A percentile compares a stretch with the other conserved stretches of the same genome.
Conservation (phyloP, 306 rosid genomes). For the Mimosa bimucronata region DNA sequence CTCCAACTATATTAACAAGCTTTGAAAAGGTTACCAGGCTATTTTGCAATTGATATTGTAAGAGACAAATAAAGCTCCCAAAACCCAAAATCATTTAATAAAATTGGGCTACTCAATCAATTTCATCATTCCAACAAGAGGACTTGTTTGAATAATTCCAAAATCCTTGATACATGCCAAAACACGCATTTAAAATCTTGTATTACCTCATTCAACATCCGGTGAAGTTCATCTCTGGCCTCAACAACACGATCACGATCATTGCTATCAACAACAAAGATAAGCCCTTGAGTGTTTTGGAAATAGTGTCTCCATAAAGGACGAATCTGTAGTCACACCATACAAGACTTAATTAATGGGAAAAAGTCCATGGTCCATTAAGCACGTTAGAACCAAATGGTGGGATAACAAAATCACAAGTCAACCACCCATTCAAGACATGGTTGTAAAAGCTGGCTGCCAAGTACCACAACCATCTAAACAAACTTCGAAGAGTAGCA, state of each 20-base stretch:
- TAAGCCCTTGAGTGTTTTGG: conserved; percentile 50
- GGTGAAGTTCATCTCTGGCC: conserved; percentile 50
- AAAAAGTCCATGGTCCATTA: neutral
- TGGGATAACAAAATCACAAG: neutral
- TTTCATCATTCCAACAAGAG: neutral
- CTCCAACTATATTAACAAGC: too few relatives aligned
- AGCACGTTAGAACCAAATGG: conserved; percentile 8
- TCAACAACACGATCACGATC: conserved; percentile 51
- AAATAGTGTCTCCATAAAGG: conserved; percentile 52
- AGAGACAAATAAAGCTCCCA: neutral
- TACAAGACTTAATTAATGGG: conserved; percentile 3
- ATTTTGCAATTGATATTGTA: conserved; percentile 3
- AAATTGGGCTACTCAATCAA: neutral
- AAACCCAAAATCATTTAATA: neutral
- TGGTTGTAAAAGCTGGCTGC: neutral
- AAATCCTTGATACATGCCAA: neutral
- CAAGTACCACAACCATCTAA: neutral
- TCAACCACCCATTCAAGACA: neutral
- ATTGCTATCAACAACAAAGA: conserved; percentile 51
- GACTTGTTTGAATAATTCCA: neutral
- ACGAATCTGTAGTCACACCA: conserved; percentile 38
- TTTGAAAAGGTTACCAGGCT: neutral
- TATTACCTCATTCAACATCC: conserved; percentile 51
- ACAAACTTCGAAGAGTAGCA: neutral
- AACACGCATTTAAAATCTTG: neutral